Base-by-base conservation (phyloP, 164 flowering plant genomes). In the Nymphaea thermarum region DNA sequence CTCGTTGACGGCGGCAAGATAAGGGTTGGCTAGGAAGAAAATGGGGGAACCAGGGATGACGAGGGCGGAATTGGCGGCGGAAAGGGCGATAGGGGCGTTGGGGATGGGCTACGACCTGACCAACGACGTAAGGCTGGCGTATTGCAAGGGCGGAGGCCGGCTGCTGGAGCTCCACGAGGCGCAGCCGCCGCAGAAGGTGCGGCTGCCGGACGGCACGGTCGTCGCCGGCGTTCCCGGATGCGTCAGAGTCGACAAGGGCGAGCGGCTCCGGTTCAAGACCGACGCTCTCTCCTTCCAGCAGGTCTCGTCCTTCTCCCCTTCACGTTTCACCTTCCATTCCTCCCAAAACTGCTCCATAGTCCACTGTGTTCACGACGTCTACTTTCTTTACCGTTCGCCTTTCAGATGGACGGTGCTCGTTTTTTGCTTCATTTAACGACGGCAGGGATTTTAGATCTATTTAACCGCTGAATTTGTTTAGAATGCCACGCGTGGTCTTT, bases 211-310 rank as follows among this genome's bases (percentile, higher is more conserved):
- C 85, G 53, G 53, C 17, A 90, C 89, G 3, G 82, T 86, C 16
- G 88, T 93, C 17, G 74, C 78, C 6, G 66, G 77, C 70, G 98
- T 87, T 0, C 65, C 91, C 8, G 68, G 71, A 17, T 79, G 84
- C 59, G 87, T 93, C 69, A 86, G 74, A 77, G 83, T 90, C 67
- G 98, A 90, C 68, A 93, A 90, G 73, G 98, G 98, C 43, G 98
- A 93, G 82, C 83, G 96, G 43, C 87, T 82, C 4, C 74, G 98
- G 75, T 87, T 90, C 70, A 70, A 86, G 55, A 90, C 98, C 63
- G 95, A 93, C 71, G 87, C 85, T 47, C 85, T 93, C 67, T 76
- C 90, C 5, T 93, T 93, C 66, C 85, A 80, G 76, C 93, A 88
- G 93, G 98, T 93, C 66, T 17, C 68, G 12, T 65, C 17, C 15